Conservation (phyloP, 495 filamentous ascomycete species). For the Aspergillus biplanus region DNA sequence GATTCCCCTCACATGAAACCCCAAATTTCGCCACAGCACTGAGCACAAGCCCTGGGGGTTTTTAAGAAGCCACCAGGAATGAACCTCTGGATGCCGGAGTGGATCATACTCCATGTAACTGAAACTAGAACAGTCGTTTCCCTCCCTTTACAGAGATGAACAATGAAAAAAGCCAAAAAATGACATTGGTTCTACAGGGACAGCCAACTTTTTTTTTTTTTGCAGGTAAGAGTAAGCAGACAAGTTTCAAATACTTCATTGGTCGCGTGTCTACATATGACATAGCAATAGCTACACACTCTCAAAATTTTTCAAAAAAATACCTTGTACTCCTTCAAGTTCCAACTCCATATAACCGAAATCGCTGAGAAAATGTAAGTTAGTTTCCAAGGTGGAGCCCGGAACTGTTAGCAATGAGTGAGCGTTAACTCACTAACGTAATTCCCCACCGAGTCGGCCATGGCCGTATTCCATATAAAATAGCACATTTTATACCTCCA, state of each 20-base stretch:
- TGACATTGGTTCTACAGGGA: too few relatives aligned
- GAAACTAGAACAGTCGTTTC: not conserved
- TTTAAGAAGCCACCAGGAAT: not conserved
- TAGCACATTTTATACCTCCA: too few relatives aligned
- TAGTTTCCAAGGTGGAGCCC: not conserved
- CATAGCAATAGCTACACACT: too few relatives aligned
- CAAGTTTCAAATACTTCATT: not conserved
- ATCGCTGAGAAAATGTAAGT: conserved; percentile 7
- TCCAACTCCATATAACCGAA: not conserved
- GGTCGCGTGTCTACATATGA: not conserved
- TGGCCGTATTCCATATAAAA: too few relatives aligned
- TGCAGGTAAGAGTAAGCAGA: not conserved
- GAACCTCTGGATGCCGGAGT: not conserved
- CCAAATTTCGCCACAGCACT: conserved; percentile 10
- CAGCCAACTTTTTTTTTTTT: too few relatives aligned
- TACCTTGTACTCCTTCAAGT: not conserved
- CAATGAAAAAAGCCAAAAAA: too few relatives aligned
- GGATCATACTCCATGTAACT: not conserved
- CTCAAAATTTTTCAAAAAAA: not conserved
- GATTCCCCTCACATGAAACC: conserved; percentile 9
- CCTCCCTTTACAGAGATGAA: not conserved
- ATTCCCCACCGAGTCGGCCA: too few relatives aligned
- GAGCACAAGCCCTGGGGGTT: conserved; percentile 1
- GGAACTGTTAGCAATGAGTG: not conserved
- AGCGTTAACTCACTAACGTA: too few relatives aligned